A percentile compares a stretch with the other conserved stretches of the same genome.
phyloP scores from a whole-genome alignment of 495 filamentous ascomycete genomes.

The Penicillium crystallinum region DNA sequence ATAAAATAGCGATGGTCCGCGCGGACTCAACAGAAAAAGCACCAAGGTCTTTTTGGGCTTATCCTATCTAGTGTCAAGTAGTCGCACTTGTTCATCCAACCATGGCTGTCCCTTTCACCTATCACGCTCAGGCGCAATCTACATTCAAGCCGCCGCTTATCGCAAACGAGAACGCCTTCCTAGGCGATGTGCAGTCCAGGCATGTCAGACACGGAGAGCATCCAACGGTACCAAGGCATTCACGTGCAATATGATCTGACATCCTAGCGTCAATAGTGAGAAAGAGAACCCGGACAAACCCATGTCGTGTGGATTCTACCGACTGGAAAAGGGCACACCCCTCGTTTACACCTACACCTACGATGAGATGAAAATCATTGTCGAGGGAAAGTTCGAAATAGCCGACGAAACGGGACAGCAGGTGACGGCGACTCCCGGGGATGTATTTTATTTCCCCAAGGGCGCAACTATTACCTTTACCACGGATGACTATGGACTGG shows the following conservation, averaged over 20 bases:
- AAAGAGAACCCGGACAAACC: conserved; percentile 55
- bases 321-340: conserved; percentile 66
- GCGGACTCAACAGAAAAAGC: neutral
- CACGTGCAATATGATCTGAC: too few species aligned
- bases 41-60: neutral
- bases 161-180: conserved; percentile 68
- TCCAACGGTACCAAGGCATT: too few species aligned
- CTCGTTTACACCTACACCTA: conserved; percentile 72
- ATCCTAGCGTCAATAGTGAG: conserved; percentile 34
- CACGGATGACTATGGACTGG: conserved; percentile 64
- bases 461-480: conserved; percentile 73
- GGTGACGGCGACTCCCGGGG: conserved; percentile 61
- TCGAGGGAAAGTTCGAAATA: conserved; percentile 73
- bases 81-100: neutral
- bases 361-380: conserved; percentile 76
- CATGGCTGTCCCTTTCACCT: conserved; percentile 37
- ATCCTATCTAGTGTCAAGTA: neutral
- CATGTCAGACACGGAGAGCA: conserved; percentile 20
- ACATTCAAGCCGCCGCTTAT: conserved; percentile 66
- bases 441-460: conserved; percentile 76
- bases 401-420: conserved; percentile 64
- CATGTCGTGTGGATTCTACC: conserved; percentile 67
- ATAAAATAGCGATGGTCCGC: neutral
- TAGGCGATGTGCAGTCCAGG: conserved; percentile 62
- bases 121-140: conserved; percentile 57